Evolutionary conservation across 768 basidiomycete species (phyloP), one percentile per base, ranked within the genome.

Genomic region (Clavulina sp.): DNA sequence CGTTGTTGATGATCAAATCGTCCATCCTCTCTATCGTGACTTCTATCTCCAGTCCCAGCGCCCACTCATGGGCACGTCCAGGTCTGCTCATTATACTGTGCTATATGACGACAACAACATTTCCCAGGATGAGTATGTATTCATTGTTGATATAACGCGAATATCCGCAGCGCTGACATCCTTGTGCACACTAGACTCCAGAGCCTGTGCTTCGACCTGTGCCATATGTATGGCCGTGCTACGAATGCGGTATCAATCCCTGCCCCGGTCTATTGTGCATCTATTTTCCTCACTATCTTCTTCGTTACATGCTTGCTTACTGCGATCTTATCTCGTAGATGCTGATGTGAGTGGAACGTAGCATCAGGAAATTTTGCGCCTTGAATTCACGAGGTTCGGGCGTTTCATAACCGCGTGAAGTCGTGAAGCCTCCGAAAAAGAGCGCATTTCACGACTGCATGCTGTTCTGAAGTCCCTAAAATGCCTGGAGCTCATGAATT

Each of bases 241-340:
- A 78, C 76, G 0, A 67, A 74, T 3, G 70, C 73, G 0, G 75
- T 78, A 0, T 75, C 74, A 0, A 75, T 77, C 7, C 77, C 76
- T 0, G 74, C 77, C 0, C 77, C 77, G 0, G 75, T 79, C 32
- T 36, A 54, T 41, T 50, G 32, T 49, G 31, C 13, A 24, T 46
- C 13, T 46, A 19, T 38, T 38, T 46, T 28, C 24, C 26, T 46
- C 26, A n/a, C 16, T 9, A 13, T 1, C 43, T 26, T 46, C 24
- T 16, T 9, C 43, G 26, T 49, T 2, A 7, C 31, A 33, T 30
- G 28, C 28, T 33, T 49, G 28, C 24, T 30, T 18, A 49, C 26
- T 34, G 18, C 16, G 28, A 16, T 9, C 48, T 18, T 49, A 7
- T 38, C 19, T 49, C 43, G 48, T 30, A 49, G 48, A 49, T 33